Conservation (phyloP, 2,329 filamentous ascomycete genomes). For the Fusarium nematophilum region DNA sequence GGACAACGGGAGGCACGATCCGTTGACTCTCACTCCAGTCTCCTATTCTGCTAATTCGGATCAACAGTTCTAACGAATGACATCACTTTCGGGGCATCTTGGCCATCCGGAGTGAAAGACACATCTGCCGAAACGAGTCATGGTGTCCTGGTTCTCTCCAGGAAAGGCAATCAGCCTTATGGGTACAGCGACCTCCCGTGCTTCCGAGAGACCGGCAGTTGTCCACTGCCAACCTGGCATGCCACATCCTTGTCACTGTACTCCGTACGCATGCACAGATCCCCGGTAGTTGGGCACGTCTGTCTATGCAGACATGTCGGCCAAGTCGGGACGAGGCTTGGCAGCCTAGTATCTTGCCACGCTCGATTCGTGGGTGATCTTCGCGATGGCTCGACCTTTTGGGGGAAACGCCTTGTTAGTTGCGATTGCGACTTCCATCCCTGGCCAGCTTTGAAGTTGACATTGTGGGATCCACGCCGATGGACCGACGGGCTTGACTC, state of each 20-base stretch:
- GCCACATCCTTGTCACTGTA: neutral
- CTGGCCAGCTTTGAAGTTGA: neutral
- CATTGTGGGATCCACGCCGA: constrained; percentile 26
- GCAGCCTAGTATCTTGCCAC: neutral
- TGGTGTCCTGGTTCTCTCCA: neutral
- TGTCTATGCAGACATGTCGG: neutral
- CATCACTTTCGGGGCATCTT: constrained; percentile 24
- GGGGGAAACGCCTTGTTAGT: constrained; percentile 32
- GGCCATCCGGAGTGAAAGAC: constrained; percentile 5
- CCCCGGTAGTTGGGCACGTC: constrained; percentile 3
- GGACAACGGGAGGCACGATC: neutral
- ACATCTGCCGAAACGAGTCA: neutral
- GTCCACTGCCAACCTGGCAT: neutral
- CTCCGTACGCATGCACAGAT: neutral
- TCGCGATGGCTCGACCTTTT: constrained; percentile 10
- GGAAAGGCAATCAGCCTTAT: constrained; percentile 12
- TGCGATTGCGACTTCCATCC: constrained; percentile 31
- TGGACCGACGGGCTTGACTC: constrained; percentile 30
- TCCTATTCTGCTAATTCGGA: constrained; percentile 11
- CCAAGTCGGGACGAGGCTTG: constrained; percentile 7
- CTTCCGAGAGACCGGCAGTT: constrained; percentile 5
- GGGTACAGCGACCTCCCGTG: neutral
- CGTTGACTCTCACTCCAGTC: neutral
- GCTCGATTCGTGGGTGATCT: constrained; percentile 17
- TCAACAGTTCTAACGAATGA: constrained; percentile 22